phyloP scores from a whole-genome alignment of 345 rosid species.

The Citropsis articulata region DNA sequence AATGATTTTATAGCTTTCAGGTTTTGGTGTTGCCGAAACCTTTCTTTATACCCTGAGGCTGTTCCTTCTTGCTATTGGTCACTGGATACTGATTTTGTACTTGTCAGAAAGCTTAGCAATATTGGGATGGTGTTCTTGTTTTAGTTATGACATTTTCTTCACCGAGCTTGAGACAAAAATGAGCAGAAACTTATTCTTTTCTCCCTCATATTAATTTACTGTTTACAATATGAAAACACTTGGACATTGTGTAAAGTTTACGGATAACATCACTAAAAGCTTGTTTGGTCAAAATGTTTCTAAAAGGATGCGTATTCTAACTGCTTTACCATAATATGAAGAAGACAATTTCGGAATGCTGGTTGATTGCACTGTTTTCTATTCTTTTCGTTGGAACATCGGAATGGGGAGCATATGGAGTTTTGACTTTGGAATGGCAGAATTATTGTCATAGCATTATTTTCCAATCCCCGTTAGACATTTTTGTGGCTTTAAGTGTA shows the following conservation, averaged over 20 bases:
- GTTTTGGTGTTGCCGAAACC: background rate
- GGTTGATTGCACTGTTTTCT: background rate
- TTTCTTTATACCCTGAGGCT: constrained; percentile 1
- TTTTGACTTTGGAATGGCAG: background rate
- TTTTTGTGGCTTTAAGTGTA: constrained; percentile 14
- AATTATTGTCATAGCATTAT: background rate
- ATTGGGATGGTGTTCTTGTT: background rate
- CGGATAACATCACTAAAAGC: background rate
- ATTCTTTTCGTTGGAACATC: background rate
- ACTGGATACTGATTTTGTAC: background rate
- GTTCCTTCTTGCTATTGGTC: background rate
- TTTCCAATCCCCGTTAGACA: background rate
- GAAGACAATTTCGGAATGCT: background rate
- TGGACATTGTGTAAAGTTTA: background rate
- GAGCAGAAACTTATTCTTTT: background rate
- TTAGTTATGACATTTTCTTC: background rate
- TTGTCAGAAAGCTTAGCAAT: background rate
- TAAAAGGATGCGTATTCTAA: too few species aligned
- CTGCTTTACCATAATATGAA: background rate
- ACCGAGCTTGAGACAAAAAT: background rate
- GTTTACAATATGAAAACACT: too few species aligned
- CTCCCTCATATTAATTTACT: background rate
- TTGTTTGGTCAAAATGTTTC: background rate
- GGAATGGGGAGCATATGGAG: background rate
- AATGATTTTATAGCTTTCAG: background rate